These are phyloP conservation scores for Naganishia randhawae DNA, from an alignment of 768 basidiomycete species.

Conservation along the genomic window DNA sequence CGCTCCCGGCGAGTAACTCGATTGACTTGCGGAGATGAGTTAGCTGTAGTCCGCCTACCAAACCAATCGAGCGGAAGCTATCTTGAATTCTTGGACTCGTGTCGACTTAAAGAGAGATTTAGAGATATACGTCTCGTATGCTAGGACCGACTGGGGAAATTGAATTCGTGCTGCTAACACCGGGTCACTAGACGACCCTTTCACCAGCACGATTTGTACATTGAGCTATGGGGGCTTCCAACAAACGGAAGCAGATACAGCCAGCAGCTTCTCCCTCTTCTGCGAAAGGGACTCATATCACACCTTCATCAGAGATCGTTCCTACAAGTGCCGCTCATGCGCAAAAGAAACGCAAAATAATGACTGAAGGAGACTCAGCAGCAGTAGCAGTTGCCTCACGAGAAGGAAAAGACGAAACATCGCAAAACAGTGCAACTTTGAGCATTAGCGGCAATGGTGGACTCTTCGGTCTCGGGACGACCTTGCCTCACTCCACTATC, in stretches of 20 bases:
- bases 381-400: not conserved
- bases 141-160: not conserved
- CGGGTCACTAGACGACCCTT: not conserved
- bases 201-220: not conserved
- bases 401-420: not conserved
- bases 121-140: not conserved
- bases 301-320: not conserved
- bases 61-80: conserved; percentile 1
- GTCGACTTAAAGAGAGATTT: not conserved
- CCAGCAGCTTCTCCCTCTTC: not conserved
- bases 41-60: not conserved
- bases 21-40: not conserved
- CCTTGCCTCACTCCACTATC: not conserved
- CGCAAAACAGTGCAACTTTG: no score
- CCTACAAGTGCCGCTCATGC: not conserved
- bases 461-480: not conserved
- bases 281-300: not conserved
- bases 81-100: not conserved
- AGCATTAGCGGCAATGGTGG: not conserved
- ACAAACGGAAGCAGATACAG: not conserved
- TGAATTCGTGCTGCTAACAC: not conserved
- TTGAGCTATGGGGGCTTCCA: not conserved
- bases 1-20: not conserved
- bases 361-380: not conserved
- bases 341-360: conserved; percentile 14